Evolutionary conservation across 805 yeast genomes (phyloP), one percentile per base, ranked within the genome.

Genomic region (Yamadazyma philogaea): DNA sequence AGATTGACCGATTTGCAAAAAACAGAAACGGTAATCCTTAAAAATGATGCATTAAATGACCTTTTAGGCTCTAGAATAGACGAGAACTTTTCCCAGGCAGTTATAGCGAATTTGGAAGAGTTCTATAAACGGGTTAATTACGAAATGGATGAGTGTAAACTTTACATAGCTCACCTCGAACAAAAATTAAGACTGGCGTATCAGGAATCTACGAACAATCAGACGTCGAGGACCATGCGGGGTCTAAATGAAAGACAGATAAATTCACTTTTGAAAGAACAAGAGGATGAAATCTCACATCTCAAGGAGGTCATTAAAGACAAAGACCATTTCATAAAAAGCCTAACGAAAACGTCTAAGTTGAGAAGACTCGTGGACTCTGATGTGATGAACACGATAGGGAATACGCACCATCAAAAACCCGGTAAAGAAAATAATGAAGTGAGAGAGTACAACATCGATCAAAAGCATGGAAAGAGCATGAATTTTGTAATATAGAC

Each of bases 311-410:
- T 76, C 34, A 54, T 86, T 30, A 73, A 75, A 35, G 86, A 84
- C 48, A 89, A 88, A 59, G 95, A 88, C 51, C 80, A 81, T 35
- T 82, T 89, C 49, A 85, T 89, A 44, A 78, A 76, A 46, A 88
- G 91, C 1, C 65, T 88, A 43, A 78, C 82, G 27, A 78, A 84
- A 35, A 78, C 87, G 2, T 73, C 79, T 27, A 74, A 81, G 52
- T 72, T 84, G 26, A 72, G 90, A 26, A 55, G 72, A 39, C 49
- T 70, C 24, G 72, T 68, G 7, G 74, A 68, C 31, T 59, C 68
- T 11, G 64, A 57, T 42, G 42, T 60, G 8, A 36, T 46, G 4
- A 58, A 44, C 26, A 43, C 46, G 1, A 41, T 43, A 2, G 47
- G 44, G 4, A 44, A 34, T 15, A 7, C 26, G 7, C 18, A n/a